phyloP scores from a whole-genome alignment of 2,329 filamentous ascomycete species.

The Coniochaeta prunicola region DNA sequence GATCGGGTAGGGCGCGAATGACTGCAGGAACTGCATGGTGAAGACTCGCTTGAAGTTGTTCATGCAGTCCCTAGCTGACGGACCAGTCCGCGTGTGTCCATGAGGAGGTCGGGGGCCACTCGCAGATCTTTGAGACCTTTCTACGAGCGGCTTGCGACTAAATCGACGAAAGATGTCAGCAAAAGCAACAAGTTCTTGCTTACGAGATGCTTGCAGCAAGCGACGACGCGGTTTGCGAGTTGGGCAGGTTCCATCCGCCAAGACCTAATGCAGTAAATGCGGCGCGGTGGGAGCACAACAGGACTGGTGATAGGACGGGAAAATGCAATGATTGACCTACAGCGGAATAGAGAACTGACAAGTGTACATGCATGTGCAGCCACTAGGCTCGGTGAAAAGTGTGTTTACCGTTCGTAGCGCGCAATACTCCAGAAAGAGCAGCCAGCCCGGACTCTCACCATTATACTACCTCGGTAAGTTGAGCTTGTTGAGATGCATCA shows the following conservation, averaged over 20 bases:
- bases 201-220: neutral
- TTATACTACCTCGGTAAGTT: neutral
- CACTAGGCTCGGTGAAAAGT: neutral
- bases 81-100: neutral
- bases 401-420: neutral
- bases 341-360: neutral
- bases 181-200: neutral
- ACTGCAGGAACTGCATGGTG: too few relatives aligned
- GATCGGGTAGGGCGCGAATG: too few relatives aligned
- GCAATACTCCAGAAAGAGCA: too few relatives aligned
- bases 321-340: neutral
- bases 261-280: neutral
- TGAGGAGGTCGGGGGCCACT: neutral
- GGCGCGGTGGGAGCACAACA: neutral
- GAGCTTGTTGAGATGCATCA: neutral
- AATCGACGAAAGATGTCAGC: neutral
- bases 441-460: neutral
- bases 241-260: neutral
- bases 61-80: too few relatives aligned
- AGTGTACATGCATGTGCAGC: constrained; percentile 1
- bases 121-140: neutral
- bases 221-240: neutral
- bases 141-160: neutral
- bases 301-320: neutral
- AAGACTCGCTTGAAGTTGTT: too few relatives aligned